These are phyloP conservation scores for Madurella fahalii DNA, from an alignment of 2,329 filamentous ascomycete species.

Conservation along the genomic window DNA sequence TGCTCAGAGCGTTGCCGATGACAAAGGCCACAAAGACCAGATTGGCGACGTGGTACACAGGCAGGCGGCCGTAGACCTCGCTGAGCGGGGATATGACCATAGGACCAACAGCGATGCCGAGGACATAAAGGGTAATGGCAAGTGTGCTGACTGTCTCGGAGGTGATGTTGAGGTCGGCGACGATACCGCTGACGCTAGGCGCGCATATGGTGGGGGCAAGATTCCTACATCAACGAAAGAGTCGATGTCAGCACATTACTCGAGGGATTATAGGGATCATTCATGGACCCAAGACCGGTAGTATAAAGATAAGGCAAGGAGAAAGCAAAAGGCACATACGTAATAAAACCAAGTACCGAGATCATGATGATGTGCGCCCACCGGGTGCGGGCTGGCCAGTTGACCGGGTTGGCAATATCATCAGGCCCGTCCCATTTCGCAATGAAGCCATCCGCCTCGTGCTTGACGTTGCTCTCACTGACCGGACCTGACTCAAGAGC, in stretches of 20 bases:
- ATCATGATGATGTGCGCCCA: too few species aligned
- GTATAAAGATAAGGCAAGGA: too few species aligned
- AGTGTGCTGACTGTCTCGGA: slow-evolving; percentile 37
- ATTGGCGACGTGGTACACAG: slow-evolving; percentile 31
- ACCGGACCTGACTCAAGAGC: too few species aligned
- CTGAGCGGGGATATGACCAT: background rate
- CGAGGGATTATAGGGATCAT: too few species aligned
- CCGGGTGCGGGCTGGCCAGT: background rate
- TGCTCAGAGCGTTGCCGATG: slow-evolving; percentile 59
- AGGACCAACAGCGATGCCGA: slow-evolving; percentile 8
- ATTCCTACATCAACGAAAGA: background rate
- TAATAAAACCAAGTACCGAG: too few species aligned
- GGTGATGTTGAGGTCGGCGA: slow-evolving; percentile 19
- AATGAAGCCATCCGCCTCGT: background rate
- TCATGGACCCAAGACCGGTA: too few species aligned
- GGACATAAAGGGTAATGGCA: slow-evolving; percentile 46
- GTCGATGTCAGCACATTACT: too few species aligned
- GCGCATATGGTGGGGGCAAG: background rate
- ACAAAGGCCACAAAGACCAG: slow-evolving; percentile 56
- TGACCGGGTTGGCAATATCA: background rate
- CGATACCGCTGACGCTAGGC: background rate
- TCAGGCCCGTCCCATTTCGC: background rate
- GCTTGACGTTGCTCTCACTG: background rate
- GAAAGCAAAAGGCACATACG: too few species aligned
- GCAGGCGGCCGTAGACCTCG: slow-evolving; percentile 5